Percentiles rank a stretch among this genome's conserved stretches.
These are phyloP conservation scores for Colletotrichum sp. DNA, from an alignment of 2,329 filamentous ascomycete genomes.

Conservation along the genomic window DNA sequence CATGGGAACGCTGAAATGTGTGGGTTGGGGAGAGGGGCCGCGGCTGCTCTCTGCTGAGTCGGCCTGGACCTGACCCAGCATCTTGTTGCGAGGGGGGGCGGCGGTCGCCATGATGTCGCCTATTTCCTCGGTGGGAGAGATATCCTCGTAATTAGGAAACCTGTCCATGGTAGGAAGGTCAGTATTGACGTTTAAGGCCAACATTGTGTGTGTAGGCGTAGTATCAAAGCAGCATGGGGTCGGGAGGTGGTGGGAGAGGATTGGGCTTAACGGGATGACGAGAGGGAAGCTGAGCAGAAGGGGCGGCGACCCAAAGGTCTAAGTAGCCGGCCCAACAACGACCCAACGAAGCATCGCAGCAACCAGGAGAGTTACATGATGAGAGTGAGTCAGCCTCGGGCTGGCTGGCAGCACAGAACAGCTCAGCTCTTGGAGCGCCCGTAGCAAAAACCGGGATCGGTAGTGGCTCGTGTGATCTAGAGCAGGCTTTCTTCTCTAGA, in stretches of 20 bases:
- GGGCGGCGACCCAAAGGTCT: conserved; percentile 5
- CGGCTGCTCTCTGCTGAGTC: conserved; percentile 52
- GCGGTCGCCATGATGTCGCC: conserved; percentile 35
- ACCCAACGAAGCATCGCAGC: conserved; percentile 10
- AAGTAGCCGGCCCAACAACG: conserved; percentile 4
- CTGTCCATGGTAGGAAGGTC: conserved; percentile 43
- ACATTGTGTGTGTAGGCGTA: conserved; percentile 31
- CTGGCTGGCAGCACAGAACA: conserved; percentile 3
- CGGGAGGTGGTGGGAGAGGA: neutral
- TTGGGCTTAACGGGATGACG: neutral
- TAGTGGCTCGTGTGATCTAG: neutral
- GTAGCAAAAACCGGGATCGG: conserved; percentile 7
- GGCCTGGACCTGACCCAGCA: conserved; percentile 45
- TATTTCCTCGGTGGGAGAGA: conserved; percentile 36
- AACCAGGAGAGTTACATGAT: conserved; percentile 20
- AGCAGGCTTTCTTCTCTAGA: conserved; percentile 3
- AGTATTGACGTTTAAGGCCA: conserved; percentile 44
- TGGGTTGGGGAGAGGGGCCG: conserved; percentile 85
- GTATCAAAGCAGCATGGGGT: neutral
- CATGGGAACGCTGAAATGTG: conserved; percentile 78
- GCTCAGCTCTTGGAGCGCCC: conserved; percentile 9
- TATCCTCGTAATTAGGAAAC: conserved; percentile 48
- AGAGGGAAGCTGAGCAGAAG: neutral
- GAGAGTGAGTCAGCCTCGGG: conserved; percentile 13
- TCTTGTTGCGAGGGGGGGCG: conserved; percentile 41